Base-by-base conservation (phyloP, 768 basidiomycete genomes). In the Leccinellum albellum region DNA sequence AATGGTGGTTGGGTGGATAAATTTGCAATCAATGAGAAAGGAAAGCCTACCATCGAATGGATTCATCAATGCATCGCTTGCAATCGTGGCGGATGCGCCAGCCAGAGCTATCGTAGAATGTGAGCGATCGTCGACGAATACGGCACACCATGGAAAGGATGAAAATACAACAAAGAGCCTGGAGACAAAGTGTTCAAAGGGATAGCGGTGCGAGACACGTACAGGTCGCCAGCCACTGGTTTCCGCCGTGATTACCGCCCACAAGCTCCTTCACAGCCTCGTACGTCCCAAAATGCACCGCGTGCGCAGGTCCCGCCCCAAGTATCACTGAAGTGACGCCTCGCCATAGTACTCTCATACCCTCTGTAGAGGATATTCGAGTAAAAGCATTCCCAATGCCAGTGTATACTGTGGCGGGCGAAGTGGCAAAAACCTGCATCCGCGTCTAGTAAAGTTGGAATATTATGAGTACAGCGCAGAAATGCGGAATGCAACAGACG, bases 31-130 rank as follows among this genome's bases (percentile, higher is more conserved):
- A 46, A 35, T 12, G 42, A 50, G 23, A 47, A 42, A 55, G 26
- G 23, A 10, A 51, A 13, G 73, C 85, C 70, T 72, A 97, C 96
- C 96, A 75, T 99, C 97, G 68, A 99, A 99, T 3, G 97, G 97
- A 73, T 98, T 99, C 97, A 99, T 99, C 54, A 98, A 78, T 3
- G 97, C 97, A 76, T 99, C 97, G 56, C 88, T 90, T 3, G 94
- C 90, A 61, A 95, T 90, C 10, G 97, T 98, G 0, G 96, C 97
- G 0, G 88, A 84, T 46, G 94, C 97, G 59, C 97, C 97, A 29
- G 97, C 97, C 29, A 94, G 65, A 29, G 96, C 97, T 93, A 56
- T 48, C 37, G 53, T 10, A 31, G n/a, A 59, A 45, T n/a, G 35
- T 68, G 56, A 67, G 63, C 21, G 40, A 58, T 37, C 50, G 15